Conservation (phyloP, 768 basidiomycete genomes). For the Boletus sensibilis region DNA sequence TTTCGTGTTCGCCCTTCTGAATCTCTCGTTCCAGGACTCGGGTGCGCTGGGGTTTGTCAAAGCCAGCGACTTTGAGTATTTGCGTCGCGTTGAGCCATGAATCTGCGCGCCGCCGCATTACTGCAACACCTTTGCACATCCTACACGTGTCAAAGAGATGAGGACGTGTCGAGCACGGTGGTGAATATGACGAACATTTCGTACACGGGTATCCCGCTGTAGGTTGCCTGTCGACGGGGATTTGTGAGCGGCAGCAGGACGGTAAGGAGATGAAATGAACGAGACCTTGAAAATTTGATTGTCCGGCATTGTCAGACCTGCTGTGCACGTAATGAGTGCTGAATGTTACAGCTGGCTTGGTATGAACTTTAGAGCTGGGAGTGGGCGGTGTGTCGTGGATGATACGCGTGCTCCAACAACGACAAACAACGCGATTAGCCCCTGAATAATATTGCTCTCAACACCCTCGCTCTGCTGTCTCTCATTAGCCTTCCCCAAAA, state of each 20-base stretch:
- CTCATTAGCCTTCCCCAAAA: background rate
- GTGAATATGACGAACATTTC: conserved; percentile 67
- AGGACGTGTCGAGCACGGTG: conserved; percentile 37
- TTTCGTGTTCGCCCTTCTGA: conserved; percentile 98
- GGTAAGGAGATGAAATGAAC: background rate
- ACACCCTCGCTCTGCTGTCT: background rate
- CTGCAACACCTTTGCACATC: conserved; percentile 95
- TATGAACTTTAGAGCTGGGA: conserved; percentile 19
- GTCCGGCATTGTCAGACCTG: conserved; percentile 62
- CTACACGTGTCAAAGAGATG: conserved; percentile 48
- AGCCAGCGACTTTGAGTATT: conserved; percentile 98
- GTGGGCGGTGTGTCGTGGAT: conserved; percentile 10
- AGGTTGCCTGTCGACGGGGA: conserved; percentile 63
- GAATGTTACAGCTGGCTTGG: background rate
- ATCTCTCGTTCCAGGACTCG: conserved; percentile 97
- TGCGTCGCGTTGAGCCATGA: conserved; percentile 99
- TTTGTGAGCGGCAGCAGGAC: conserved; percentile 1
- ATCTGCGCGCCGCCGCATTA: conserved; percentile 95
- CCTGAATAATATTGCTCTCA: conserved; percentile 11
- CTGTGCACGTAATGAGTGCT: conserved; percentile 10
- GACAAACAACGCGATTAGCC: conserved; percentile 40
- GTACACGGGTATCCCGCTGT: conserved; percentile 90
- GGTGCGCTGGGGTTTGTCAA: conserved; percentile 98
- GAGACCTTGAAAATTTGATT: conserved; percentile 87
- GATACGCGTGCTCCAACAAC: conserved; percentile 41